Conservation (phyloP, 306 rosid species). For the cucumber (Cucumis sativus) region Cucumber_9930_V3 NC_026661.2:17195501-17196000, state of each 20-base stretch:
- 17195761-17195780: neutral
- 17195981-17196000: constrained; percentile 55
- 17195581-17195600: no score
- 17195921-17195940: constrained; percentile 76
- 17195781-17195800: constrained; percentile 3
- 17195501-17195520: no score
- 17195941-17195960: constrained; percentile 29
- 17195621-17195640: no score
- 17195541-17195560: no score
- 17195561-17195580: no score
- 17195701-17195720: neutral
- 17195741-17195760: neutral
- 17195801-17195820: constrained; percentile 1
- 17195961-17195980: constrained; percentile 42
- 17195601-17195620: no score
- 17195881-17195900: neutral
- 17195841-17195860: constrained; percentile 22
- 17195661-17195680: no score
- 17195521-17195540: no score
- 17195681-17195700: no score
- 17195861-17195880: constrained; percentile 93
- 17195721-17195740: neutral
- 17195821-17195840: constrained; percentile 1
- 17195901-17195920: constrained; percentile 38
- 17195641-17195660: no score